A percentile compares a stretch with the other conserved stretches of the same genome.
These are phyloP conservation scores for Trichoderma harzianum DNA, from an alignment of 2,329 filamentous ascomycete species.

Conservation along the genomic window DNA sequence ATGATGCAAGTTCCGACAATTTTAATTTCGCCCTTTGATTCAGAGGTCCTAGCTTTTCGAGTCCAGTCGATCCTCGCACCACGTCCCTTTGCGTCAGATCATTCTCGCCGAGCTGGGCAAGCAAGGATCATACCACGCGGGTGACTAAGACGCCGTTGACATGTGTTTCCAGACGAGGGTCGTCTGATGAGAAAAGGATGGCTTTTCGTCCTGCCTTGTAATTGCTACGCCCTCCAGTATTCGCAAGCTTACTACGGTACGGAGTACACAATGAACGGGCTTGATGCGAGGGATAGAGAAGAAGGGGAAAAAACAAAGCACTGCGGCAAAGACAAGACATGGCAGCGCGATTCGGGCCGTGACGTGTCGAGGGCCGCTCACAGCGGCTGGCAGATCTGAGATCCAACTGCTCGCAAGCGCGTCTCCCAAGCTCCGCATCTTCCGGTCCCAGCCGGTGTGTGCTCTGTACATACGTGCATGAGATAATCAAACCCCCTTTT, in stretches of 20 bases:
- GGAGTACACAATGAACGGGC: not conserved
- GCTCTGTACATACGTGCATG: not conserved
- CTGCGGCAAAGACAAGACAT: not conserved
- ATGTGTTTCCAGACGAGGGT: not conserved
- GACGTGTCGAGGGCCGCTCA: constrained; percentile 8
- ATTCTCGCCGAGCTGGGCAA: not conserved
- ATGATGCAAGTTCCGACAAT: not conserved
- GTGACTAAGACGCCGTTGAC: not conserved
- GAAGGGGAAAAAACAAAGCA: not conserved
- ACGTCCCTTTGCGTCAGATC: constrained; percentile 15
- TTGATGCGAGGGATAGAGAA: not conserved
- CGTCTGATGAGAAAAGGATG: not conserved
- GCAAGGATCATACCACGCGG: constrained; percentile 6
- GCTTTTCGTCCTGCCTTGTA: not conserved
- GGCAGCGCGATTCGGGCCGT: constrained; percentile 15
- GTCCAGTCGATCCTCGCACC: constrained; percentile 5
- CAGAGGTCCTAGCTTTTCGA: not conserved
- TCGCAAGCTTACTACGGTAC: not conserved
- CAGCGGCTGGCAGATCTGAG: constrained; percentile 12
- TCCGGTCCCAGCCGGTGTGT: constrained; percentile 9
- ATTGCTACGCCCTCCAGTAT: not conserved
- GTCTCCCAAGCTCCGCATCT: not conserved
- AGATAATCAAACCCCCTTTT: not conserved
- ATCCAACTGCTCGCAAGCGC: constrained; percentile 7
- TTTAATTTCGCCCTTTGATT: not conserved